Evolutionary conservation across 495 filamentous ascomycete genomes (phyloP).

Genomic region (Talaromyces nanjingensis): DNA sequence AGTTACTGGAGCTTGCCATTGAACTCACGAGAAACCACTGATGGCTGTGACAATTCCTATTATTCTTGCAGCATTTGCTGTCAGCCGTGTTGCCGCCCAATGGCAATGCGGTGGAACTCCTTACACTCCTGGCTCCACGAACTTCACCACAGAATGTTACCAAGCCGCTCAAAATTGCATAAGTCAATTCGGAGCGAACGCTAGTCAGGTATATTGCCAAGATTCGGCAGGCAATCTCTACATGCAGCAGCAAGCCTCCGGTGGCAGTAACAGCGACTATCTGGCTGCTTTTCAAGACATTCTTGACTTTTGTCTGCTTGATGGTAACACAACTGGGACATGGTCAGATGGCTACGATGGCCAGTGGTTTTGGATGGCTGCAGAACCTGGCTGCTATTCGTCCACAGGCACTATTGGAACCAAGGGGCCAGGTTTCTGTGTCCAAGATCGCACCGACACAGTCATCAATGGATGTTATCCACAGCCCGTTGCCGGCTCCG

Average conservation of each 20-base stretch:
- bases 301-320: neutral
- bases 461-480: neutral
- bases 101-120: too few species aligned
- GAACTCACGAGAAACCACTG: too few species aligned
- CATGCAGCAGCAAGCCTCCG: constrained; percentile 4
- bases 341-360: neutral
- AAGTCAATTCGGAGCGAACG: neutral
- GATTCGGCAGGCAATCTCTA: neutral
- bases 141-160: constrained; percentile 2
- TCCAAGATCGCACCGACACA: neutral
- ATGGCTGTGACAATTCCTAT: too few species aligned
- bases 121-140: neutral
- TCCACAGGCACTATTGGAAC: neutral
- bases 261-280: neutral
- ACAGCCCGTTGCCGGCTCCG: neutral
- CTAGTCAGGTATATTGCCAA: neutral
- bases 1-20: too few species aligned
- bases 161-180: neutral
- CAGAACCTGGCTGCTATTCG: neutral
- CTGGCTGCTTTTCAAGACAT: constrained; percentile 3
- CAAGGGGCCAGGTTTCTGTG: neutral
- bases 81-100: too few species aligned
- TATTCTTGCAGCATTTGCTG: too few species aligned
- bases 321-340: neutral
- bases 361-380: constrained; percentile 1